Percentiles rank a stretch among this genome's conserved stretches.
Conservation (phyloP, 768 basidiomycete genomes). For the Boletus bicolor region DNA sequence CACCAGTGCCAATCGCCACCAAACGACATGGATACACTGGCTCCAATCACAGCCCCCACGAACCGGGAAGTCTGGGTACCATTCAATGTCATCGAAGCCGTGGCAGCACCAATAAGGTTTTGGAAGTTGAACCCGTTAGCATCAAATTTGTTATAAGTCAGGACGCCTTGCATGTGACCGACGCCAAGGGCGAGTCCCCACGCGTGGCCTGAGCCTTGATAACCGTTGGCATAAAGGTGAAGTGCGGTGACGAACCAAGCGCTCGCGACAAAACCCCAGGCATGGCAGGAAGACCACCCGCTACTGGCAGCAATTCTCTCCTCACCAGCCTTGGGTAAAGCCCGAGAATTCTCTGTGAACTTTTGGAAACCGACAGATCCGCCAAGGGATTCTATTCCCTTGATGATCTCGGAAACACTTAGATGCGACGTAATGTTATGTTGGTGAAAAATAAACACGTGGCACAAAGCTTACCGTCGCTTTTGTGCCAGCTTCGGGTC, state of each 20-base stretch:
- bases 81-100: background rate
- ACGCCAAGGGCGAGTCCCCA: background rate
- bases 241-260: background rate
- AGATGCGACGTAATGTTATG: no score
- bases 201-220: background rate
- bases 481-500: background rate
- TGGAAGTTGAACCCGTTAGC: background rate
- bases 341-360: background rate
- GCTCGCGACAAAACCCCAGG: background rate
- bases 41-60: background rate
- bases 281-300: background rate
- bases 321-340: no score
- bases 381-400: conserved; percentile 3
- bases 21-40: background rate
- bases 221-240: background rate
- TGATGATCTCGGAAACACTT: background rate
- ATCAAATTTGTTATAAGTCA: background rate
- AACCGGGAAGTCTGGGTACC: background rate
- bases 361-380: conserved; percentile 1
- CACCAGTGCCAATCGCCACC: background rate
- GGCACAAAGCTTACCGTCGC: background rate
- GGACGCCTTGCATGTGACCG: background rate
- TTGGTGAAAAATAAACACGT: no score
- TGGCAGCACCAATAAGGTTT: background rate
- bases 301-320: no score